Evolutionary conservation across 176 grass and related monocot species (phyloP), one percentile per base, ranked within the genome.

Genomic region (Ensete ventricosum): DNA sequence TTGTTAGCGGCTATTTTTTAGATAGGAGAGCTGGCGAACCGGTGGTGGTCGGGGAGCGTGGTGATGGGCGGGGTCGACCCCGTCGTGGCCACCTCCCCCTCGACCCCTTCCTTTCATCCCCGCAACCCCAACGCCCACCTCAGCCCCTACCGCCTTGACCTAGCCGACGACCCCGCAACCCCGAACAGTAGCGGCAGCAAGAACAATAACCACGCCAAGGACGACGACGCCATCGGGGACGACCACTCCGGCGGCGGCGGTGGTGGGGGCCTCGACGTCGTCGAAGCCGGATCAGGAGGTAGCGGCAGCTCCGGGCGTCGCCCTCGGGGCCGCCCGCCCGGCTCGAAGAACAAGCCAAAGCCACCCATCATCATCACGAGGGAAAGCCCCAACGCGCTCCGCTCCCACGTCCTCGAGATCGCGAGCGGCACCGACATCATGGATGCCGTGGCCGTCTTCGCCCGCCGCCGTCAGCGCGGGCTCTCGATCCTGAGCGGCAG

Each of bases 321-420:
- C 1, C 86, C 89, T 2, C 86, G 89, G 11, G 89, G 89, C 9
- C 75, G 89, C 11, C 89, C 89, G 0, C 78, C 75, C 48, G 89
- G 89, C 1, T 92, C 89, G 10, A 92, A 86, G 79, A 92, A 92
- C 77, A 92, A 88, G 76, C 89, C 83, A 4, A 92, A 82, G 79
- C 89, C 86, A 0, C 89, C 89, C 6, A 74, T 92, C 67, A 92
- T 92, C 74, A 92, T 88, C 76, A 88, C 89, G 3, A 53, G 89
- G 62, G 89, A 92, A 62, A 92, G 89, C 78, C 89, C 89, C 43
- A 92, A 92, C 82, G 79, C 85, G 1, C 82, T 92, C 50, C 89
- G 83, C 4, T 88, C 89, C 0, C 89, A 92, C 74, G 86, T 92
- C 21, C 78, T 92, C 14, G 89, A 92, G 89, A 86, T 92, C 67